Conservation (phyloP, 164 flowering plant species). For the Aristolochia contorta region DNA sequence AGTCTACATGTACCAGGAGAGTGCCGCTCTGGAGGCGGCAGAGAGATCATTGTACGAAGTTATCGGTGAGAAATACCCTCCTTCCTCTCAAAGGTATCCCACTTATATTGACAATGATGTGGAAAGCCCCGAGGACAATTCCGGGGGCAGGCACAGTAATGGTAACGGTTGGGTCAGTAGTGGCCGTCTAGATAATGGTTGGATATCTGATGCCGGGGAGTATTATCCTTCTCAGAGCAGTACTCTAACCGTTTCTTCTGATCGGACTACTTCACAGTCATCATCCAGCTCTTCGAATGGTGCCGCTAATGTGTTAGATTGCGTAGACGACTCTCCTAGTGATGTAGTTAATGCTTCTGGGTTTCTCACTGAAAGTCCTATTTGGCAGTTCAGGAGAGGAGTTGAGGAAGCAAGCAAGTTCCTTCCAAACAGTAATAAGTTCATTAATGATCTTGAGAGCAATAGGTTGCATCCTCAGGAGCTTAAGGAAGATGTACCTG, state of each 20-base stretch:
- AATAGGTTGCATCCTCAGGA: slow-evolving; percentile 1
- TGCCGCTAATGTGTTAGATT: slow-evolving; percentile 23
- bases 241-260: slow-evolving; percentile 4
- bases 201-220: slow-evolving; percentile 16
- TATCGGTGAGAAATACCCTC: slow-evolving; percentile 66
- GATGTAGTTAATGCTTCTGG: slow-evolving; percentile 30
- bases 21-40: slow-evolving; percentile 71
- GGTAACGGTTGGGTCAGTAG: slow-evolving; percentile 6
- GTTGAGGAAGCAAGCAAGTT: slow-evolving; percentile 69
- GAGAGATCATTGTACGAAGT: slow-evolving; percentile 75
- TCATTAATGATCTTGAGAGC: background rate
- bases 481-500: background rate
- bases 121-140: slow-evolving; percentile 15
- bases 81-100: slow-evolving; percentile 37
- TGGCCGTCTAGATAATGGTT: slow-evolving; percentile 11
- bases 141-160: slow-evolving; percentile 4
- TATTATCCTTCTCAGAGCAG: slow-evolving; percentile 9
- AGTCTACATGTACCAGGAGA: slow-evolving; percentile 64
- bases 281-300: slow-evolving; percentile 30
- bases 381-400: slow-evolving; percentile 56
- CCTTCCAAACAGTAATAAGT: slow-evolving; percentile 20
- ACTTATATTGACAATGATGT: slow-evolving; percentile 15
- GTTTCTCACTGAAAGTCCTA: slow-evolving; percentile 29
- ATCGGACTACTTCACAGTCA: slow-evolving; percentile 18
- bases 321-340: slow-evolving; percentile 39